These are phyloP conservation scores for Tagetes erecta DNA, from an alignment of 129 eudicot genomes.

Conservation along the genomic window DNA sequence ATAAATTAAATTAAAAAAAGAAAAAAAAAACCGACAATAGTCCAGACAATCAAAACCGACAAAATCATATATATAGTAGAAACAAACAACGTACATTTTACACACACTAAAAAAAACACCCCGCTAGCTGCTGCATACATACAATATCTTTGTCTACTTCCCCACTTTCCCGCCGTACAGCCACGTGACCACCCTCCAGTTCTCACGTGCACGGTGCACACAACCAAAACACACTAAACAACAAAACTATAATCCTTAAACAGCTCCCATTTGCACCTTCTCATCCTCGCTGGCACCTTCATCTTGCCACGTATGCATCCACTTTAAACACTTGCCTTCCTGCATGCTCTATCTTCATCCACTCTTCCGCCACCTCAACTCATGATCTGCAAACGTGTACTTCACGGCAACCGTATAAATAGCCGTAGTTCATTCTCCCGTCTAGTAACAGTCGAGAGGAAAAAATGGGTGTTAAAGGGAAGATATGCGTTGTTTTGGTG, in stretches of 20 bases:
- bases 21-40: no score
- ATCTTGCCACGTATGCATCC: constrained; percentile 30
- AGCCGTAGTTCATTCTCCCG: background rate
- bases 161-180: constrained; percentile 17
- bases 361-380: constrained; percentile 46
- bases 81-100: no score
- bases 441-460: no score
- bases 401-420: background rate
- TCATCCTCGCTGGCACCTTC: constrained; percentile 22
- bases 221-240: background rate
- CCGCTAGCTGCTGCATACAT: no score
- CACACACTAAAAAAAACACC: no score
- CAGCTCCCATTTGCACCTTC: background rate
- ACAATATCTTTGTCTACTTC: background rate
- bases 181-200: constrained; percentile 38
- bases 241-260: background rate
- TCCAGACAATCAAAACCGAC: no score
- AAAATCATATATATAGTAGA: no score
- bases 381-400: background rate
- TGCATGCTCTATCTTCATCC: constrained; percentile 6
- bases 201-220: constrained; percentile 26
- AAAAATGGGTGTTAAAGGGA: constrained; percentile 41
- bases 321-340: constrained; percentile 18
- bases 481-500: constrained; percentile 22
- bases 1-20: no score